Evolutionary conservation across 331 rosid genomes (phyloP).

Genomic region (Cucumis variabilis): DNA sequence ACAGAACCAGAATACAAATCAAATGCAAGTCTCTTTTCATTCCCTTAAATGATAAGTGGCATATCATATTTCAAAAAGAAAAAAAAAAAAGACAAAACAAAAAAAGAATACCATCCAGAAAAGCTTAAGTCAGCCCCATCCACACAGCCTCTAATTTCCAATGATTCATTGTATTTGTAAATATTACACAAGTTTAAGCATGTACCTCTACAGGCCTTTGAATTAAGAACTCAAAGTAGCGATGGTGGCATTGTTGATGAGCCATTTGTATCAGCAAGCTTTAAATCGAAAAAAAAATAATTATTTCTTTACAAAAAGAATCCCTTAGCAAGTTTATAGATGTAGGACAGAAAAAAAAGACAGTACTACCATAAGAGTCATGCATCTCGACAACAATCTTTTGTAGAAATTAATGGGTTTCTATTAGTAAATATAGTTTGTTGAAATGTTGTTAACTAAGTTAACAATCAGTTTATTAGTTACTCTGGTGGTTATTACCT

Average conservation of each 20-base stretch:
- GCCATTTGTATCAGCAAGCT: slow-evolving; percentile 98
- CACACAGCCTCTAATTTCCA: neutral
- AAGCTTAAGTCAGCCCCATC: neutral
- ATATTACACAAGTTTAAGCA: slow-evolving; percentile 30
- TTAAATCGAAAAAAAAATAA: neutral
- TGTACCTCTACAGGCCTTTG: slow-evolving; percentile 94
- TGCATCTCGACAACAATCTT: too few species aligned
- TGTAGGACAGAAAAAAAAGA: neutral
- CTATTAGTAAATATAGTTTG: too few species aligned
- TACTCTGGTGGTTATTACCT: too few species aligned
- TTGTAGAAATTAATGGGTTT: too few species aligned
- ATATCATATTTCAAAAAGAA: too few species aligned
- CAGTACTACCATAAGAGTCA: too few species aligned
- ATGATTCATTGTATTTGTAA: slow-evolving; percentile 4
- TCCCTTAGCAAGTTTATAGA: slow-evolving; percentile 64
- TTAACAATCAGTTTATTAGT: too few species aligned
- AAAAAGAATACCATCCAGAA: neutral
- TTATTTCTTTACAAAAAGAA: neutral
- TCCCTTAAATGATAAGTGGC: too few species aligned
- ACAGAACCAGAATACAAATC: too few species aligned
- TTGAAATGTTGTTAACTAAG: too few species aligned
- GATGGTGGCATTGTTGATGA: slow-evolving; percentile 90
- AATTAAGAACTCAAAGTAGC: slow-evolving; percentile 81
- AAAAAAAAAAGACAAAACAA: too few species aligned
- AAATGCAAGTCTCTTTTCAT: neutral